Evolutionary conservation across 768 basidiomycete genomes (phyloP).

Genomic region (Boletus tylopilopsis): DNA sequence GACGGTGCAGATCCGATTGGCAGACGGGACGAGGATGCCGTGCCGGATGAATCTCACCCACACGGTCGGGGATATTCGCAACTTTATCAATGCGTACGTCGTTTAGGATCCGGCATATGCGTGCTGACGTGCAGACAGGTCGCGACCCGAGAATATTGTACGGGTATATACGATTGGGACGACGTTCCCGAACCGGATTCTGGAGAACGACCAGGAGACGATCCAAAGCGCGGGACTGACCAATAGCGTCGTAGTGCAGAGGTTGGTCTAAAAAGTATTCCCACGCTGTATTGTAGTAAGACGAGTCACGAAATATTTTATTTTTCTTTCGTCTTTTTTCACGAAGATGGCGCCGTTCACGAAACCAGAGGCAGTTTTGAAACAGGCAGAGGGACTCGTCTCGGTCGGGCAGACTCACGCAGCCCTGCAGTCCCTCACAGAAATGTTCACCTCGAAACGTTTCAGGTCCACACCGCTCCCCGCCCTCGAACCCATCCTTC

Average conservation of each 20-base stretch:
- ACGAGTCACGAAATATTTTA: background rate
- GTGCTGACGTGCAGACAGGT: slow-evolving; percentile 38
- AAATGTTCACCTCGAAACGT: slow-evolving; percentile 91
- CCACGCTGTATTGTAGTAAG: background rate
- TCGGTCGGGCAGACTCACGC: slow-evolving; percentile 89
- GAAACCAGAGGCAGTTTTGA: slow-evolving; percentile 86
- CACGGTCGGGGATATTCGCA: slow-evolving; percentile 79
- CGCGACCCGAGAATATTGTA: slow-evolving; percentile 61
- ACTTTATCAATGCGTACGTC: slow-evolving; percentile 87
- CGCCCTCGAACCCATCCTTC: slow-evolving; percentile 92
- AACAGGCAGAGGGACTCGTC: slow-evolving; percentile 91
- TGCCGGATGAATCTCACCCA: slow-evolving; percentile 89
- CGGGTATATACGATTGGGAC: slow-evolving; percentile 77
- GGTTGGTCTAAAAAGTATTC: slow-evolving; percentile 49
- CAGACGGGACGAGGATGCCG: slow-evolving; percentile 83
- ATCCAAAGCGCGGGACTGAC: slow-evolving; percentile 68
- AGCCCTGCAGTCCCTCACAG: slow-evolving; percentile 84
- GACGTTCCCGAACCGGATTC: slow-evolving; percentile 78
- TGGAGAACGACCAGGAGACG: slow-evolving; percentile 63
- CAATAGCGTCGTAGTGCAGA: slow-evolving; percentile 84
- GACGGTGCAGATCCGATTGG: slow-evolving; percentile 84
- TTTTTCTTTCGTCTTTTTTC: background rate
- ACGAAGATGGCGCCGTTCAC: slow-evolving; percentile 78
- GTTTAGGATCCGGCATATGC: background rate
- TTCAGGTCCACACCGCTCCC: slow-evolving; percentile 88